These are phyloP conservation scores for Aspergillus pseudotamarii DNA, from an alignment of 2,329 filamentous ascomycete species.

Conservation along the genomic window DNA sequence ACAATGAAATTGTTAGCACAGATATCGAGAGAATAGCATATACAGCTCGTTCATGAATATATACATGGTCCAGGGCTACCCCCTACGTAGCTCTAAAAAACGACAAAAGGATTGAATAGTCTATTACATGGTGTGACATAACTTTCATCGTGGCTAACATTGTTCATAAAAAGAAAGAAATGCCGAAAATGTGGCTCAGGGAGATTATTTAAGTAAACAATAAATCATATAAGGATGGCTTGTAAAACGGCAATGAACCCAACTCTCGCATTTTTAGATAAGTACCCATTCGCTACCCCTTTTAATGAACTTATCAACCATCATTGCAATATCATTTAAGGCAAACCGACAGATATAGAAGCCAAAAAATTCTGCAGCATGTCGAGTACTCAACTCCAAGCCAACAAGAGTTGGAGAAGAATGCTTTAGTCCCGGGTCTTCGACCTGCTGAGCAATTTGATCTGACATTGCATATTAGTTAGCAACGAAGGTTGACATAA, in stretches of 20 bases:
- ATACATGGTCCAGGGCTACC: not conserved
- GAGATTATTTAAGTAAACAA: not conserved
- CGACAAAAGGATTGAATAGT: not conserved
- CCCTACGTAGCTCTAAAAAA: not conserved
- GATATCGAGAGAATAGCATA: not conserved
- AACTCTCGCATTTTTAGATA: constrained; percentile 38
- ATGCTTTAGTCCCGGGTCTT: constrained; percentile 88
- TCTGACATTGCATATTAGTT: constrained; percentile 56
- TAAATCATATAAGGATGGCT: not conserved
- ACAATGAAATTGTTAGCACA: not conserved
- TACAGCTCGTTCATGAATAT: not conserved
- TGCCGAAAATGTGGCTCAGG: not conserved
- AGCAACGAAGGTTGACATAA: constrained; percentile 15
- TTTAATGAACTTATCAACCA: constrained; percentile 97
- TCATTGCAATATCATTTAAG: constrained; percentile 76
- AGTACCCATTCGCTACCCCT: constrained; percentile 93
- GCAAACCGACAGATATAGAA: constrained; percentile 97
- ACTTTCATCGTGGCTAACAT: not conserved
- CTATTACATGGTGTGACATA: not conserved
- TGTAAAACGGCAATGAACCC: not conserved
- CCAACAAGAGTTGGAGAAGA: constrained; percentile 94
- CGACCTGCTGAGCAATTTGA: constrained; percentile 93
- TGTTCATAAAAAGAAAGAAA: not conserved
- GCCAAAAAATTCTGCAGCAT: constrained; percentile 95
- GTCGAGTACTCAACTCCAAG: constrained; percentile 86